These are phyloP conservation scores for Yarrowia hollandica DNA, from an alignment of 805 yeast genomes.

Conservation along the genomic window DNA sequence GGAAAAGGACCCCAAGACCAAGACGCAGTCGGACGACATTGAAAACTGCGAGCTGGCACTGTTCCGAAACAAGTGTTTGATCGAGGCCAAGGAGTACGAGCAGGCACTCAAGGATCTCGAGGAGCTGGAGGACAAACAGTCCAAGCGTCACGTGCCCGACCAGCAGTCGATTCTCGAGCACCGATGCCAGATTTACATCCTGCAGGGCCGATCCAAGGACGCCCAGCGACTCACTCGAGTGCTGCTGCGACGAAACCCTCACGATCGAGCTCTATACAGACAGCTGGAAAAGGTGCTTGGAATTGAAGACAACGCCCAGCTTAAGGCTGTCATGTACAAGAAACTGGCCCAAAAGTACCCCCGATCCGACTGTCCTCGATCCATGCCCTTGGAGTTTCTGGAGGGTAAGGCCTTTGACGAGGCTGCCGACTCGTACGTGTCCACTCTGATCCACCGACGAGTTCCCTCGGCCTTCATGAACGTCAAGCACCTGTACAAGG, in stretches of 20 bases:
- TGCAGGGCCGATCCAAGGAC: conserved; percentile 57
- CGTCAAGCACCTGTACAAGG: conserved; percentile 74
- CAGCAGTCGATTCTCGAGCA: conserved; percentile 62
- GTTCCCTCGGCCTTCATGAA: conserved; percentile 89
- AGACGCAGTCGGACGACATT: conserved; percentile 49
- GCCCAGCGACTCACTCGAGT: conserved; percentile 69
- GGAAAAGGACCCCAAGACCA: conserved; percentile 58
- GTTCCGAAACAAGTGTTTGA: conserved; percentile 67
- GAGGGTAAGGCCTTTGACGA: conserved; percentile 50
- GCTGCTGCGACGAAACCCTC: conserved; percentile 83
- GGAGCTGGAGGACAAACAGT: conserved; percentile 46
- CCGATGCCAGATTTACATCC: conserved; percentile 62
- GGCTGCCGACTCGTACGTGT: conserved; percentile 56
- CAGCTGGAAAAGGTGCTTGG: conserved; percentile 66
- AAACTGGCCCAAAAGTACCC: conserved; percentile 73
- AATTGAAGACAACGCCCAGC: conserved; percentile 47
- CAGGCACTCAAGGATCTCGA: conserved; percentile 5
- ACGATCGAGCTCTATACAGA: conserved; percentile 63
- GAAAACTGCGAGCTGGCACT: conserved; percentile 82
- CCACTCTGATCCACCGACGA: conserved; percentile 66
- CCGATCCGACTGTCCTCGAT: conserved; percentile 74
- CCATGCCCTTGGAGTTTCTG: conserved; percentile 61
- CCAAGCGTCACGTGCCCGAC: conserved; percentile 52
- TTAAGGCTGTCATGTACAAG: conserved; percentile 60
- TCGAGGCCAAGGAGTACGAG: conserved; percentile 47